phyloP scores from a whole-genome alignment of 345 rosid species.

The Aquilaria sinensis region DNA sequence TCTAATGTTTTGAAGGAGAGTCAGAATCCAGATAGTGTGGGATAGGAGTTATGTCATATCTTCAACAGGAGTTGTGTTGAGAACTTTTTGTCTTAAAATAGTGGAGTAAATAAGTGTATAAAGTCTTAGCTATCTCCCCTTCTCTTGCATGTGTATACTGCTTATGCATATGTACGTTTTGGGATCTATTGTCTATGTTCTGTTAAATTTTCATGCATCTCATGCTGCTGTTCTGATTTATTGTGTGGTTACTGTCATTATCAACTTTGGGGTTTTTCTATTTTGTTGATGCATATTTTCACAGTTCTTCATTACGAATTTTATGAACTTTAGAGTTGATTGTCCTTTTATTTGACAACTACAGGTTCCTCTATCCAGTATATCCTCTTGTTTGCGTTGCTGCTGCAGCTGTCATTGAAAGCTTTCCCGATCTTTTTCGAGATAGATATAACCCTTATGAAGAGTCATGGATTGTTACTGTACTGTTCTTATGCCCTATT shows the following conservation, averaged over 20 bases:
- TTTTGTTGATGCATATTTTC: background rate
- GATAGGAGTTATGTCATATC: too few relatives aligned
- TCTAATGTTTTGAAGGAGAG: too few relatives aligned
- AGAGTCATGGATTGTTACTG: constrained; percentile 47
- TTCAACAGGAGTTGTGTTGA: too few relatives aligned
- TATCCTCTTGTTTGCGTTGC: constrained; percentile 94
- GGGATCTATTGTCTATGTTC: background rate
- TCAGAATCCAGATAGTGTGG: too few relatives aligned
- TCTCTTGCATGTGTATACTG: too few relatives aligned
- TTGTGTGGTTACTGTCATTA: background rate
- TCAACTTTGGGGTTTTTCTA: background rate
- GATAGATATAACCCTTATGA: constrained; percentile 49
- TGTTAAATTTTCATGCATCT: background rate
- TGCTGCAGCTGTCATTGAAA: constrained; percentile 93
- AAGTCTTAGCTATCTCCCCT: too few relatives aligned
- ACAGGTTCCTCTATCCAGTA: constrained; percentile 93
- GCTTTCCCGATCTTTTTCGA: constrained; percentile 84
- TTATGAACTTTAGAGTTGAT: background rate
- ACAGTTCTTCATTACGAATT: background rate
- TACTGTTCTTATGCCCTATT: constrained; percentile 18
- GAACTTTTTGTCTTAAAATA: too few relatives aligned
- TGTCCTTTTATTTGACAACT: constrained; percentile 1
- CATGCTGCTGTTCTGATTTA: background rate
- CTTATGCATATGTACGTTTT: background rate
- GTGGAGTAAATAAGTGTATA: too few relatives aligned